Evolutionary conservation across 495 filamentous ascomycete species (phyloP).

Genomic region (Penicillium soppii): DNA sequence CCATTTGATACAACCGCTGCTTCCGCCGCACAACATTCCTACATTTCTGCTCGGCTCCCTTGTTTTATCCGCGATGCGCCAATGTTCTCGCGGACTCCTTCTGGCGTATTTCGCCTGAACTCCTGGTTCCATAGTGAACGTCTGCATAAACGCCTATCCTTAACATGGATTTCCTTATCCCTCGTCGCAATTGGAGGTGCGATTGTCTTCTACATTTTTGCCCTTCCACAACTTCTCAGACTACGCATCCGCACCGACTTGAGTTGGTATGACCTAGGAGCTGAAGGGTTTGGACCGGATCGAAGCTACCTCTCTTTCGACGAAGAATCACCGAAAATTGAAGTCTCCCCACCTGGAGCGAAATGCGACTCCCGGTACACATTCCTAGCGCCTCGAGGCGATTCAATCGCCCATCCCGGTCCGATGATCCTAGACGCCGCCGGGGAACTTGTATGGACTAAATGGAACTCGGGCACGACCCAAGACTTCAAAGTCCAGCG

Average conservation of each 20-base stretch:
- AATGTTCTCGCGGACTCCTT: constrained; percentile 28
- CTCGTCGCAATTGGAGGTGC: constrained; percentile 11
- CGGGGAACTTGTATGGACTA: constrained; percentile 46
- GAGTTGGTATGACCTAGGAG: constrained; percentile 36
- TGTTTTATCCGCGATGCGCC: constrained; percentile 23
- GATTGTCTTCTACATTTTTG: constrained; percentile 24
- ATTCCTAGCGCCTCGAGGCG: constrained; percentile 44
- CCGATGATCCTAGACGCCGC: constrained; percentile 47
- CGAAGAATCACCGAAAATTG: constrained; percentile 30
- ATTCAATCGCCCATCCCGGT: constrained; percentile 40
- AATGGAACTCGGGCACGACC: constrained; percentile 37
- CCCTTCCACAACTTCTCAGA: constrained; percentile 28
- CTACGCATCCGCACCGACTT: constrained; percentile 32
- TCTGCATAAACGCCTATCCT: neutral
- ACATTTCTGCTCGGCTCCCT: neutral
- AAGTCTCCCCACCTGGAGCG: constrained; percentile 27
- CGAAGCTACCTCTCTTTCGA: constrained; percentile 32
- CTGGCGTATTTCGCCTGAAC: constrained; percentile 19
- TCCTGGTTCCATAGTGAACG: constrained; percentile 17
- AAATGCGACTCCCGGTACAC: constrained; percentile 44
- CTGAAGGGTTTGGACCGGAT: constrained; percentile 37
- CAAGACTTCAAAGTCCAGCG: constrained; percentile 48
- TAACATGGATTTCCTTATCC: constrained; percentile 12
- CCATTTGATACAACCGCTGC: neutral
- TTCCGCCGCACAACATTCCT: neutral